These are phyloP conservation scores for Diversispora eburnea DNA, from an alignment of 192 early-diverging fungal genomes.

Conservation along the genomic window DNA sequence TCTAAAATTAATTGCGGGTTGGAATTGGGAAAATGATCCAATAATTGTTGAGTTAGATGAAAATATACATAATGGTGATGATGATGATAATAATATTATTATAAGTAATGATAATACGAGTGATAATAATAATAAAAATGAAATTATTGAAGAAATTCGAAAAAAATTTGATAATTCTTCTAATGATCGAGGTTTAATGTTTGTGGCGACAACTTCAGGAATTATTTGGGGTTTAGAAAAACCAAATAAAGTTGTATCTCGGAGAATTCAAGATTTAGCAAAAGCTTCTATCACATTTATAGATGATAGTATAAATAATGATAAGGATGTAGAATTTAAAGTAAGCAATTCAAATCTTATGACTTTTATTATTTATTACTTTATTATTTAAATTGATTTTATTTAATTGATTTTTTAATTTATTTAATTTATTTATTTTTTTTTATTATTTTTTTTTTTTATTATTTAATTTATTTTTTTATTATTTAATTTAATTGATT, in stretches of 20 bases:
- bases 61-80: not conserved
- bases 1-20: constrained; percentile 65
- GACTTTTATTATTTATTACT: constrained; percentile 26
- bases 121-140: constrained; percentile 32
- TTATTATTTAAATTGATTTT: not conserved
- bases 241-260: constrained; percentile 54
- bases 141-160: constrained; percentile 37
- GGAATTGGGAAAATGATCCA: constrained; percentile 74
- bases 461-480: no score
- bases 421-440: no score
- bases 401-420: no score
- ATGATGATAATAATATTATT: not conserved
- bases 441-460: no score
- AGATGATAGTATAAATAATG: constrained; percentile 36
- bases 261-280: constrained; percentile 64
- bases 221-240: constrained; percentile 55
- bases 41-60: constrained; percentile 78
- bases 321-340: constrained; percentile 41
- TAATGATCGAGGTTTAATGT: constrained; percentile 51
- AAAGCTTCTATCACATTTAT: constrained; percentile 58
- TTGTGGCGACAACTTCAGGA: constrained; percentile 61
- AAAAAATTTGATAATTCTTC: constrained; percentile 57
- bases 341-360: constrained; percentile 29
- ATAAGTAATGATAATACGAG: not conserved
- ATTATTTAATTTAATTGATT: no score